Evolutionary conservation across 2,329 filamentous ascomycete genomes (phyloP).

Genomic region (Aotearoamyces nothofagi): DNA sequence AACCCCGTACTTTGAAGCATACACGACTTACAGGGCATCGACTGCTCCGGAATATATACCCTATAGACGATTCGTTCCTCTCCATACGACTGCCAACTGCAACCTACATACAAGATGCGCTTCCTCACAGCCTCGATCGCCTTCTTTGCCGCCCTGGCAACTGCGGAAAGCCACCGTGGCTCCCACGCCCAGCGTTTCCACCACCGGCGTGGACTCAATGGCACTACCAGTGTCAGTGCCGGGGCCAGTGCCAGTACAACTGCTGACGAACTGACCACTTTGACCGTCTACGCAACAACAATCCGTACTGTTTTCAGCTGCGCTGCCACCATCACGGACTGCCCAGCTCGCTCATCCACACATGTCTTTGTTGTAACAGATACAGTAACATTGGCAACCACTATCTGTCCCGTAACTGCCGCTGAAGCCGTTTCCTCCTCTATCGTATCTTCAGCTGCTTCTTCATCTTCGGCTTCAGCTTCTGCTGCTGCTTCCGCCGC

Average conservation of each 20-base stretch:
- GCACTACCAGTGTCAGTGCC: constrained; percentile 5
- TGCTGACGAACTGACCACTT: constrained; percentile 25
- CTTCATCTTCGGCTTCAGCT: constrained; percentile 6
- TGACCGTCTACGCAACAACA: constrained; percentile 23
- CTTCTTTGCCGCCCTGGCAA: constrained; percentile 19
- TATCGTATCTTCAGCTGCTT: constrained; percentile 19
- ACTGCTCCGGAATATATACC: too few species aligned
- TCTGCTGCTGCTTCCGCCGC: constrained; percentile 4
- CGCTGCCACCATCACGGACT: constrained; percentile 24
- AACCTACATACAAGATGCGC: constrained; percentile 14
- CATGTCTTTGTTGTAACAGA: constrained; percentile 23
- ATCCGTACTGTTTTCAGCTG: constrained; percentile 23
- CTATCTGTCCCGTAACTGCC: constrained; percentile 31
- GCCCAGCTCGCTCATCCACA: constrained; percentile 17
- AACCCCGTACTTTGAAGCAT: too few species aligned
- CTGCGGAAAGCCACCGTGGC: constrained; percentile 9
- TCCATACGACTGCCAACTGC: too few species aligned
- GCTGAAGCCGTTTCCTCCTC: constrained; percentile 24
- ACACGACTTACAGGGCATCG: too few species aligned
- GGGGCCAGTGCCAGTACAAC: too few species aligned
- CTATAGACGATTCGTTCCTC: too few species aligned
- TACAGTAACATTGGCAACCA: constrained; percentile 27
- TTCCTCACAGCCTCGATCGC: constrained; percentile 15
- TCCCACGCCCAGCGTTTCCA: constrained; percentile 15
- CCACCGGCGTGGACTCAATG: constrained; percentile 13